Base-by-base conservation (phyloP, 2,329 filamentous ascomycete genomes). In the Allantophomopsis lycopodina region DNA sequence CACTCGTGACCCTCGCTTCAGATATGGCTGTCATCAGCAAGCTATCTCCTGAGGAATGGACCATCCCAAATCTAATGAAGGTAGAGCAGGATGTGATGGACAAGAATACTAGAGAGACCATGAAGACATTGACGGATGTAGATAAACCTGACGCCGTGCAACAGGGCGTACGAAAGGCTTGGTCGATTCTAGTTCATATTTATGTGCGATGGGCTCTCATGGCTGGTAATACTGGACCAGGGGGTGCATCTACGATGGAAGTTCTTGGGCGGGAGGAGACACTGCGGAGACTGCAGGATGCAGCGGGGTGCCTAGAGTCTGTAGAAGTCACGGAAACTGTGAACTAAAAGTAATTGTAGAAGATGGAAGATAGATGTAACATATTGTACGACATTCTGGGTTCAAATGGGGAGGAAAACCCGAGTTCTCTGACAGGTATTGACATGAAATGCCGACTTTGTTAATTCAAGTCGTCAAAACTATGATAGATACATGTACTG, bases 141-240 rank as follows among this genome's bases (percentile, higher is more conserved):
- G 14, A 21, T n/a, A 16, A 39, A 33, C 16, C 4, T 32, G 20
- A 38, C 5, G n/a, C 4, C 14, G n/a, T 38, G 3, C 35, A 50
- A 46, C 41, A 53, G 18, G n/a, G 20, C 4, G 35, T 21, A 14
- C 35, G 52, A 40, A 58, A 55, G 37, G 47, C 46, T n/a, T 54
- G 57, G 46, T 64, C 61, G 42, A 65, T 60, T 39, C 56, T 66
- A 38, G 46, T 76, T 4, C 69, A 75, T 55, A 57, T 65, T 41
- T 75, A 71, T 48, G 55, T 79, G 39, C 64, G 75, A 38, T 70
- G 71, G 63, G 71, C 69, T 2, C 46, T 79, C 17, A 61, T 64
- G 2, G 69, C 62, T 32, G 70, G 69, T 2, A 58, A 58, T 15
- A 61, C 65, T 8, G 75, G 75, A 0, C 72, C 73, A 1, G 60